Evolutionary conservation across 2,329 filamentous ascomycete genomes (phyloP), one percentile per base, ranked within the genome.

Genomic region (Akanthomyces dipterigenus): DNA sequence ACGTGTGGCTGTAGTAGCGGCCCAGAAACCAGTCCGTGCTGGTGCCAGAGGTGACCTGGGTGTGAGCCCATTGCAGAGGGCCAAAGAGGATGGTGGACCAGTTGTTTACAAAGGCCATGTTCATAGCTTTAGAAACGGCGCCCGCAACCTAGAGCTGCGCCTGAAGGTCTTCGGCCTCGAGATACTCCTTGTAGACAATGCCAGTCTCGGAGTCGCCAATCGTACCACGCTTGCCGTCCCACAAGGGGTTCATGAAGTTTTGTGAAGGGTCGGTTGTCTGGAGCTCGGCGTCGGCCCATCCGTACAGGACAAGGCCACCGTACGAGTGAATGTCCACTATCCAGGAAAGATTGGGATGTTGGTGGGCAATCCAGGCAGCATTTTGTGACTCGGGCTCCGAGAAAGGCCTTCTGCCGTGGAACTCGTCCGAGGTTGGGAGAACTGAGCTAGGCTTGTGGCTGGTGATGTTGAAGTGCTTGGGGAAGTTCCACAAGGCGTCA

Each of bases 311-410:
- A 36, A 78, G 63, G 2, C 80, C 81, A 0, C 76, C 74, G 31
- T 75, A 80, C 1, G 82, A 83, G 74, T 86, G 83, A 49, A 86
- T 74, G 64, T 86, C 83, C 63, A 85, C 71, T 68, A 83, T 83
- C 82, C 82, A 86, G 31, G 78, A 75, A 50, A 86, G 71, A 49
- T 77, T 77, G 53, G 73, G 69, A 70, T 79, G 81, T 31, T 75
- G 73, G 65, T 81, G 76, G 67, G 84, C 72, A 8, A 82, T 69
- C 72, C 79, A 83, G 62, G 78, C 79, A 62, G 84, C 75, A 67
- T 78, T 82, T 69, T 79, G 74, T 2, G 82, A 80, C 72, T 86
- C 83, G 0, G 82, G 73, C 71, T 86, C 83, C 0, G 82, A 85
- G 56, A 78, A 77, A 2, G 82, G 74, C 12, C 70, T 72, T 1